These are phyloP conservation scores for Leccinum longicurvipes DNA, from an alignment of 768 basidiomycete species.

Conservation along the genomic window DNA sequence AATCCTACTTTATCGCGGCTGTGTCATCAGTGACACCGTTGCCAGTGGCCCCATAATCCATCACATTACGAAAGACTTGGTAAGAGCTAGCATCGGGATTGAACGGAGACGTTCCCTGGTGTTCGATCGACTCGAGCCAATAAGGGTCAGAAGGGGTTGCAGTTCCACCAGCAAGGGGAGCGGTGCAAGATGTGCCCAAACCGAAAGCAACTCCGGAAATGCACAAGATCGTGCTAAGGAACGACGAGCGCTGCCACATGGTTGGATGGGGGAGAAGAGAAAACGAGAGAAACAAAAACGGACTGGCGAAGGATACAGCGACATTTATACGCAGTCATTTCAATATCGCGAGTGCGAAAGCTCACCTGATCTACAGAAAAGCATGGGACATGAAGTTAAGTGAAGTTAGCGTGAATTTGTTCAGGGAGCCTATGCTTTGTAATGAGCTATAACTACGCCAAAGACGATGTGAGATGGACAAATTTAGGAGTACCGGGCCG, in stretches of 20 bases:
- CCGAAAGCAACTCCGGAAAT: slow-evolving; percentile 17
- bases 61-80: slow-evolving; percentile 75
- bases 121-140: slow-evolving; percentile 69
- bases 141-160: slow-evolving; percentile 45
- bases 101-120: slow-evolving; percentile 69
- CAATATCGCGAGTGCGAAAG: not conserved
- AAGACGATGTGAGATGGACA: not conserved
- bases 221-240: slow-evolving; percentile 12
- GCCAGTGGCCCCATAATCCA: slow-evolving; percentile 51
- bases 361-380: not conserved
- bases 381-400: not conserved
- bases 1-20: slow-evolving; percentile 60
- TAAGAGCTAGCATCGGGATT: slow-evolving; percentile 52
- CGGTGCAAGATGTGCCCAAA: slow-evolving; percentile 47
- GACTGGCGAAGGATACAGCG: slow-evolving; percentile 30
- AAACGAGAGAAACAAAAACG: not conserved
- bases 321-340: not conserved
- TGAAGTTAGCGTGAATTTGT: not conserved
- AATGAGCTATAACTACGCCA: not conserved
- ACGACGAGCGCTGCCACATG: slow-evolving; percentile 10
- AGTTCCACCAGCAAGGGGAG: slow-evolving; percentile 45
- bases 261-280: not conserved
- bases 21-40: slow-evolving; percentile 76
- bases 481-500: not conserved
- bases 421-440: not conserved